Conservation (phyloP, 2,329 filamentous ascomycete genomes). For the Bipolaris sorokiniana region DNA sequence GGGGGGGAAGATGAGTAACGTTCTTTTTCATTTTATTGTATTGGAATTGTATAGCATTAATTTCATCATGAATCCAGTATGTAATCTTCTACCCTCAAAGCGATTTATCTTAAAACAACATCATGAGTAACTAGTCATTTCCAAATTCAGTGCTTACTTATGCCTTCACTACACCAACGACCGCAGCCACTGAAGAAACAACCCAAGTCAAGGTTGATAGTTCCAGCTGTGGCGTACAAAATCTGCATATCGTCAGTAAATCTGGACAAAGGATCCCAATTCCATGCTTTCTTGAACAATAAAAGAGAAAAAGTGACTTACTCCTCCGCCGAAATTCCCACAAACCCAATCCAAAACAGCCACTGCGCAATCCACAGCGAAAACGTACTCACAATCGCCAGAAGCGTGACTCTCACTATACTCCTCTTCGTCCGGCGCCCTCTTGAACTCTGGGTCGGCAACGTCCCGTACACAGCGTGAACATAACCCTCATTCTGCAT, state of each 20-base stretch:
- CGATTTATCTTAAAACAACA: too few species aligned
- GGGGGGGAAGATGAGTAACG: neutral
- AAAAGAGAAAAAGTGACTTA: conserved; percentile 15
- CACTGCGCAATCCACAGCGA: conserved; percentile 37
- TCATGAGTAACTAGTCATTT: too few species aligned
- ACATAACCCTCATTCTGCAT: neutral
- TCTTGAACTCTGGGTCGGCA: conserved; percentile 2
- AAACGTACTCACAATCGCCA: conserved; percentile 23
- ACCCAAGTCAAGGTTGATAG: conserved; percentile 33
- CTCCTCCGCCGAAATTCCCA: conserved; percentile 30
- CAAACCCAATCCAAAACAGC: conserved; percentile 41
- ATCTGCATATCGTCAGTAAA: conserved; percentile 30
- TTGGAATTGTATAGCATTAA: neutral
- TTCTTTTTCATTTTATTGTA: neutral
- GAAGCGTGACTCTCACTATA: conserved; percentile 14
- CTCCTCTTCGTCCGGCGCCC: conserved; percentile 7
- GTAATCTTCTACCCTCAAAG: fast-evolving
- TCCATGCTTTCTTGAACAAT: too few species aligned
- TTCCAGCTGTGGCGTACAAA: conserved; percentile 36
- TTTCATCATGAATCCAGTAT: neutral
- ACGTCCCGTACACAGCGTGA: conserved; percentile 22
- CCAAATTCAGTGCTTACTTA: too few species aligned
- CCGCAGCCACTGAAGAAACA: conserved; percentile 2
- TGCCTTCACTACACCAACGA: neutral
- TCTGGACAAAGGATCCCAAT: neutral